These are phyloP conservation scores for Castanea mollissima DNA, from an alignment of 306 rosid species.

Conservation along the genomic window DNA sequence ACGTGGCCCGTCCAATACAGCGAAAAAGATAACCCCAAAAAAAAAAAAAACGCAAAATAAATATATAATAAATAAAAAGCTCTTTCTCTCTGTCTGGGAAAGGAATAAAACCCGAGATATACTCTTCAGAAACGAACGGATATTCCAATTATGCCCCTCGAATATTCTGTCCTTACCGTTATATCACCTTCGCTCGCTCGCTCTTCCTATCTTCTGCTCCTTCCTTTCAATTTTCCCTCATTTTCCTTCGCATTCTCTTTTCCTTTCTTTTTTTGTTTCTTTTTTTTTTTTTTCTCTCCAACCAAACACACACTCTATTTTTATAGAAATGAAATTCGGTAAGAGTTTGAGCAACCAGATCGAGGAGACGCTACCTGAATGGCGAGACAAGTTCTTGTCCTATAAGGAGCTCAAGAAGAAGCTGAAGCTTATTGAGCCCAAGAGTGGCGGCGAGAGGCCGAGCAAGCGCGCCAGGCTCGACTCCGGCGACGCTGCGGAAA, in stretches of 20 bases:
- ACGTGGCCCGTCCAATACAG: conserved; percentile 1
- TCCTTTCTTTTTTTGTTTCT: background rate
- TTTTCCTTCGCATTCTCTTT: background rate
- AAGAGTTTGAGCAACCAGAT: conserved; percentile 88
- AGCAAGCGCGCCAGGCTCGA: conserved; percentile 47
- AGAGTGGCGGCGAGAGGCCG: conserved; percentile 30
- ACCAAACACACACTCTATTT: background rate
- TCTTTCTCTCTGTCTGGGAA: background rate
- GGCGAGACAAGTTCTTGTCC: conserved; percentile 94
- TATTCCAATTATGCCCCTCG: conserved; percentile 72
- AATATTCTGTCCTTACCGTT: conserved; percentile 69
- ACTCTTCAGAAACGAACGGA: conserved; percentile 48
- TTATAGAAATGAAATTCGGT: conserved; percentile 73
- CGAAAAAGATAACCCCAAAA: background rate
- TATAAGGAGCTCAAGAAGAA: conserved; percentile 93
- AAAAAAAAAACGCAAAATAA: background rate
- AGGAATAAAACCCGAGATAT: conserved; percentile 72
- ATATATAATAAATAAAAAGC: background rate
- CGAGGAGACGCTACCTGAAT: conserved; percentile 85
- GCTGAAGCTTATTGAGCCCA: conserved; percentile 71
- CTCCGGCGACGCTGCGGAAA: conserved; percentile 1
- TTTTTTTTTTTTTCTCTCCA: background rate
- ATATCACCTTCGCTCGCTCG: conserved; percentile 25
- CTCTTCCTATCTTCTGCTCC: background rate
- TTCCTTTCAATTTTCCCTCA: background rate